A percentile compares a stretch with the other conserved stretches of the same genome.
Evolutionary conservation across 768 basidiomycete genomes (phyloP).

Genomic region (Leccinum arenicola): DNA sequence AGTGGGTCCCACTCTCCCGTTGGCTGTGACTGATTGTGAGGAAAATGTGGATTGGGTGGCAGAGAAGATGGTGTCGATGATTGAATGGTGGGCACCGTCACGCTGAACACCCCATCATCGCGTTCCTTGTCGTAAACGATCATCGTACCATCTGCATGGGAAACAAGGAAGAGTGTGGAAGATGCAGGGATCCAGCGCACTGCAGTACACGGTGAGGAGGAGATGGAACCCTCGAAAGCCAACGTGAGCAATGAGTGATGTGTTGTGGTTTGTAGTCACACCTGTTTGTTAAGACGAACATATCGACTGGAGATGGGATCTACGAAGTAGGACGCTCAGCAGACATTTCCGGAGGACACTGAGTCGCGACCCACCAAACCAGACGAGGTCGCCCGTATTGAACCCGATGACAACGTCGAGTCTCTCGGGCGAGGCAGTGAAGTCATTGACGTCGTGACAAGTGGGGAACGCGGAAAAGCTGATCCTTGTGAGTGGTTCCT

Average conservation of each 20-base stretch:
- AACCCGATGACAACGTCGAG: slow-evolving; percentile 93
- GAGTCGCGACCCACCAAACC: slow-evolving; percentile 68
- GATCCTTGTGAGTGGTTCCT: slow-evolving; percentile 87
- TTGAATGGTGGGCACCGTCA: slow-evolving; percentile 47
- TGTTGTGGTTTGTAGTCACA: slow-evolving; percentile 25
- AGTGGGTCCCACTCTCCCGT: slow-evolving; percentile 70
- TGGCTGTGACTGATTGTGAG: slow-evolving; percentile 23
- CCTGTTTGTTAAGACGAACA: slow-evolving; percentile 85
- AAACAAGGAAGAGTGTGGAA: slow-evolving; percentile 76
- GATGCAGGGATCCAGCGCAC: slow-evolving; percentile 86
- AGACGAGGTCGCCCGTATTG: slow-evolving; percentile 90
- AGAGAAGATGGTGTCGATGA: slow-evolving; percentile 28
- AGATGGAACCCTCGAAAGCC: slow-evolving; percentile 62
- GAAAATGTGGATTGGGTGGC: slow-evolving; percentile 28
- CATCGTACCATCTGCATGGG: slow-evolving; percentile 87
- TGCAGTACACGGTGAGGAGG: slow-evolving; percentile 81
- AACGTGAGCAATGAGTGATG: slow-evolving; percentile 10
- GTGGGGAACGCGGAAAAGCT: slow-evolving; percentile 87
- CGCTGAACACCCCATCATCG: slow-evolving; percentile 76
- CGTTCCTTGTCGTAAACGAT: slow-evolving; percentile 90
- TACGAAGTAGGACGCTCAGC: slow-evolving; percentile 27
- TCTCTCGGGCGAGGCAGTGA: slow-evolving; percentile 74
- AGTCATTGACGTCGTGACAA: slow-evolving; percentile 82
- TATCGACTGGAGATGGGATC: slow-evolving; percentile 81
- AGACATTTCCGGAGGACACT: slow-evolving; percentile 2